Conservation (phyloP, 495 filamentous ascomycete genomes). For the Xylaria curta region DNA sequence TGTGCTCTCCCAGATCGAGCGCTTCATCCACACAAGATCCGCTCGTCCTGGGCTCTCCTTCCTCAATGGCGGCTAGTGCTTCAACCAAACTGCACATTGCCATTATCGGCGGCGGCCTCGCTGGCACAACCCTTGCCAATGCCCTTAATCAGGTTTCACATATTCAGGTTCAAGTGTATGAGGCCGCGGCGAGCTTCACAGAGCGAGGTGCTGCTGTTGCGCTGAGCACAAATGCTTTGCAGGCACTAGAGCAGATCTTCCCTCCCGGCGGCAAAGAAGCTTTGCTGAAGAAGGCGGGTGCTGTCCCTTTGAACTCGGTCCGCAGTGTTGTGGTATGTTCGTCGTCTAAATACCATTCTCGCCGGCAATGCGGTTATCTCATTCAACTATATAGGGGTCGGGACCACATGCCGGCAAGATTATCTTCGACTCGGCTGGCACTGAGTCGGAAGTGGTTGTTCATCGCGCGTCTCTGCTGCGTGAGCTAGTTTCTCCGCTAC, state of each 20-base stretch:
- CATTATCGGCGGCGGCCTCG: slow-evolving; percentile 20
- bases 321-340: slow-evolving; percentile 20
- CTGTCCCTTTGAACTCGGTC: slow-evolving; percentile 5
- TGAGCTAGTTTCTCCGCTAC: slow-evolving; percentile 25
- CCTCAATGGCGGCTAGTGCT: not conserved
- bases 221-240: slow-evolving; percentile 25
- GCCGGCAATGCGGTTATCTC: not conserved
- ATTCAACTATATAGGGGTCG: slow-evolving; percentile 11
- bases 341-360: not conserved
- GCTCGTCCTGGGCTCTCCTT: not conserved
- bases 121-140: slow-evolving; percentile 22
- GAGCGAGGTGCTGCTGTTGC: slow-evolving; percentile 37
- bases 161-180: slow-evolving; percentile 34
- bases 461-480: slow-evolving; percentile 27
- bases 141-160: slow-evolving; percentile 30
- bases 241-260: slow-evolving; percentile 18
- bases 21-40: not conserved
- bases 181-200: slow-evolving; percentile 32
- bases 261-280: not conserved
- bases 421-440: slow-evolving; percentile 19
- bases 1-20: not conserved
- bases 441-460: slow-evolving; percentile 18
- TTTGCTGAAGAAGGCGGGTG: slow-evolving; percentile 5
- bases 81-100: not conserved
- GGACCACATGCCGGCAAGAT: slow-evolving; percentile 22